phyloP scores from a whole-genome alignment of 106 monocot genomes.

The Dioscorea dumetorum region DNA sequence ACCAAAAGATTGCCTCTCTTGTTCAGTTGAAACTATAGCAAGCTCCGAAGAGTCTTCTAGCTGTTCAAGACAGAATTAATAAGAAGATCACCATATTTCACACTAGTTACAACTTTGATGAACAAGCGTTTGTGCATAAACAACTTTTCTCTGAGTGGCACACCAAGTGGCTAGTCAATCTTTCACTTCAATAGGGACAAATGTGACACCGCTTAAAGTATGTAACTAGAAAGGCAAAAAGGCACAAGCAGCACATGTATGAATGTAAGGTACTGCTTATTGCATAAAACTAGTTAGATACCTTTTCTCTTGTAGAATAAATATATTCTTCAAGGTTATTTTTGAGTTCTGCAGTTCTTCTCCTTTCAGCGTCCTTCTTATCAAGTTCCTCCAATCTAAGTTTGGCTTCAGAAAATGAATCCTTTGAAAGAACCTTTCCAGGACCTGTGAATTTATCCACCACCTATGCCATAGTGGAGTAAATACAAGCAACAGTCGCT shows the following conservation, averaged over 20 bases:
- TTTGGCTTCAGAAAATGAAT: constrained; percentile 70
- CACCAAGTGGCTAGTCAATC: no score
- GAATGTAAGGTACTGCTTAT: no score
- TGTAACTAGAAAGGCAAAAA: no score
- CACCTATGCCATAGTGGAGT: constrained; percentile 34
- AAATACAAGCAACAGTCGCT: neutral
- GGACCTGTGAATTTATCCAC: constrained; percentile 69
- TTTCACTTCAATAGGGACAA: no score
- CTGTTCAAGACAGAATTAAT: constrained; percentile 18
- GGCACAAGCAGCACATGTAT: no score
- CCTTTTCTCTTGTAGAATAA: constrained; percentile 94
- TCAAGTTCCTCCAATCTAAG: constrained; percentile 64
- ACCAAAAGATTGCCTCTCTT: constrained; percentile 54
- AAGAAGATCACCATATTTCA: no score
- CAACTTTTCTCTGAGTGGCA: no score
- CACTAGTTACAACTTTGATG: no score
- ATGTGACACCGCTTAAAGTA: no score
- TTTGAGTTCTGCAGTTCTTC: constrained; percentile 90
- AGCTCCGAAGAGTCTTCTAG: constrained; percentile 70
- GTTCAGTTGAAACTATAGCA: constrained; percentile 61
- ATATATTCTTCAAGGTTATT: constrained; percentile 95
- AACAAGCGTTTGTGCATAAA: no score
- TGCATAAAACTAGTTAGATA: constrained; percentile 9
- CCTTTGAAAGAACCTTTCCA: constrained; percentile 62
- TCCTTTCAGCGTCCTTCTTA: constrained; percentile 78